A percentile compares a stretch with the other conserved stretches of the same genome.
Conservation (phyloP, 352 stramenopile species). For the Globisporangium solare region DNA sequence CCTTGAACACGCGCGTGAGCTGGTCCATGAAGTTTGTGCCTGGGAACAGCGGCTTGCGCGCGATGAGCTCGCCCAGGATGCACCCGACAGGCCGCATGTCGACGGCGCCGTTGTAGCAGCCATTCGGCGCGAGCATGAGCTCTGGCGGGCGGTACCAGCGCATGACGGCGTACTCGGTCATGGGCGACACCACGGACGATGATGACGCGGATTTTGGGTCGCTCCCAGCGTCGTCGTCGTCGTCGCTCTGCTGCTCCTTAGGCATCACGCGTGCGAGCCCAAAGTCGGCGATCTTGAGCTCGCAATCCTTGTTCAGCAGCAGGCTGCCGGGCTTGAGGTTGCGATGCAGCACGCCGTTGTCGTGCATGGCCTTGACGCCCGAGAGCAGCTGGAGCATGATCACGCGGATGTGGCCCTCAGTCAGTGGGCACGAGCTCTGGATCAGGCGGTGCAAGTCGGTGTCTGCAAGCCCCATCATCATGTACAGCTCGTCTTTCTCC, state of each 20-base stretch:
- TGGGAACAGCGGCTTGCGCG: conserved; percentile 73
- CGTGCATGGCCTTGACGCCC: conserved; percentile 90
- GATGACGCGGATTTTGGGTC: conserved; percentile 13
- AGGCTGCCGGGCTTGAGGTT: conserved; percentile 95
- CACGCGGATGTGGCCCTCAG: conserved; percentile 75
- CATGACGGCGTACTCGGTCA: conserved; percentile 90
- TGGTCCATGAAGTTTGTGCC: conserved; percentile 85
- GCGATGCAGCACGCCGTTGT: conserved; percentile 91
- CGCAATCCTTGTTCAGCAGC: conserved; percentile 90
- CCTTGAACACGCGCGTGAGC: conserved; percentile 75
- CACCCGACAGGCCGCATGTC: conserved; percentile 87
- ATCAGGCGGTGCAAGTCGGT: conserved; percentile 91
- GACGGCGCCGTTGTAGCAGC: conserved; percentile 84
- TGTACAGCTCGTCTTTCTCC: conserved; percentile 93
- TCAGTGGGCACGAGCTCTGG: conserved; percentile 81
- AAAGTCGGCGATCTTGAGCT: conserved; percentile 94
- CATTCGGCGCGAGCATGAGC: conserved; percentile 89
- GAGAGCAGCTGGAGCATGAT: conserved; percentile 86
- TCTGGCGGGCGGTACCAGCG: conserved; percentile 91
- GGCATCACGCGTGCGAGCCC: conserved; percentile 87
- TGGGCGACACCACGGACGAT: conserved; percentile 44
- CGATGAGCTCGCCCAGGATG: conserved; percentile 92
- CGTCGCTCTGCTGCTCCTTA: conserved; percentile 25
- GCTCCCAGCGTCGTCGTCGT: not conserved
- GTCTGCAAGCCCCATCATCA: conserved; percentile 95